phyloP scores from a whole-genome alignment of 1,139 yeast species.

The Meyerozyma smithsonii region DNA sequence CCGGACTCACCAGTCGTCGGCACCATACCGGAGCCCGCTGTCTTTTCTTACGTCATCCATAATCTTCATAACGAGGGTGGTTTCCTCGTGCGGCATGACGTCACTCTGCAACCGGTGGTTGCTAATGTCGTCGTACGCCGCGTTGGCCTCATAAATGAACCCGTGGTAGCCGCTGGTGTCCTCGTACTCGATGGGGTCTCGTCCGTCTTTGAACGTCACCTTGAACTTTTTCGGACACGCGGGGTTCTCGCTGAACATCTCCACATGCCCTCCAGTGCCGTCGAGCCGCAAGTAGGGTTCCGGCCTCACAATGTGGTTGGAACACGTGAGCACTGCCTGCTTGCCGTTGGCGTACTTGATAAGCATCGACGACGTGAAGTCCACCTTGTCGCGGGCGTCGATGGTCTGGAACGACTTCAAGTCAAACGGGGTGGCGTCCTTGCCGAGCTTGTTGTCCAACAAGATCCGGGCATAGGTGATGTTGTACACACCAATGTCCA shows the following conservation, averaged over 20 bases:
- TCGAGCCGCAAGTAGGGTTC: conserved; percentile 31
- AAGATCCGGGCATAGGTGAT: conserved; percentile 44
- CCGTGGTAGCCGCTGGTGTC: conserved; percentile 33
- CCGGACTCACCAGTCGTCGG: conserved; percentile 2
- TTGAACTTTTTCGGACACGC: conserved; percentile 26
- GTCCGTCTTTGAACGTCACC: conserved; percentile 20
- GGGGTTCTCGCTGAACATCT: conserved; percentile 31
- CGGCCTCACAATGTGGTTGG: conserved; percentile 25
- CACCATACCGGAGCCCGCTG: conserved; percentile 37
- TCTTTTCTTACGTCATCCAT: conserved; percentile 43
- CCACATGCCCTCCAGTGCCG: conserved; percentile 35
- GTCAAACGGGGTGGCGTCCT: conserved; percentile 23
- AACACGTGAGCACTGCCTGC: conserved; percentile 33
- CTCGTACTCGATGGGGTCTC: conserved; percentile 19
- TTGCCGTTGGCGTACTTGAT: conserved; percentile 30
- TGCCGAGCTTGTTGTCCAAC: conserved; percentile 26
- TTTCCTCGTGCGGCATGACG: conserved; percentile 40
- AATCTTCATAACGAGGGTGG: conserved; percentile 36
- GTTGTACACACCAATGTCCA: conserved; percentile 58
- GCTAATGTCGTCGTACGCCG: conserved; percentile 38
- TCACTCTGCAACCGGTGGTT: conserved; percentile 30
- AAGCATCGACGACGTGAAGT: conserved; percentile 31
- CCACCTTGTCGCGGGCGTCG: conserved; percentile 27
- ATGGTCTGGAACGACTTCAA: conserved; percentile 29
- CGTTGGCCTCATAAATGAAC: conserved; percentile 50